A percentile compares a stretch with the other conserved stretches of the same genome.
Evolutionary conservation across 176 grass and related monocot species (phyloP).

Genomic region (Zea luxurians): DNA sequence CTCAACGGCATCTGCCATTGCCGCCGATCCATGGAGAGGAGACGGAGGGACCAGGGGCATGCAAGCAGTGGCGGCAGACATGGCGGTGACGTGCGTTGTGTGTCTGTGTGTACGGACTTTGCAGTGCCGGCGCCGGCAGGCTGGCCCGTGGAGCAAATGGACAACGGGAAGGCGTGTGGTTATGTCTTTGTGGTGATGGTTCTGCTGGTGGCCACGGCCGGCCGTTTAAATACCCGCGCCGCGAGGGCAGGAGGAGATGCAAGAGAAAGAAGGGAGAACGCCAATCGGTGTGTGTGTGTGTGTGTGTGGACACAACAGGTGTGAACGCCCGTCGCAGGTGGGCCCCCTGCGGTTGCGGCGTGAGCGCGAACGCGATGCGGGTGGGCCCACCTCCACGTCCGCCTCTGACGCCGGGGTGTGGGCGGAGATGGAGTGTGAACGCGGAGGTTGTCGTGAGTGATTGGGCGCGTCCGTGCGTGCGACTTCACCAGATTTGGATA

Average conservation of each 20-base stretch:
- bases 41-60: neutral
- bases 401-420: too few species aligned
- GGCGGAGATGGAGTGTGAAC: neutral
- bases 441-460: neutral
- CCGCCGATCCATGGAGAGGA: neutral
- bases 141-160: neutral
- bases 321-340: slow-evolving; percentile 18
- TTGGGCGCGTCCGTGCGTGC: neutral
- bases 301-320: neutral
- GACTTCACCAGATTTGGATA: neutral
- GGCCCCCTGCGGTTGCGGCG: neutral
- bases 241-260: too few species aligned
- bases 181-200: neutral
- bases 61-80: slow-evolving; percentile 16
- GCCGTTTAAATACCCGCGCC: neutral
- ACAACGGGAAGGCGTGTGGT: neutral
- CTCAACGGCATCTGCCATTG: neutral
- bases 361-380: neutral
- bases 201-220: neutral
- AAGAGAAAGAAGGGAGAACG: too few species aligned
- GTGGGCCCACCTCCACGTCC: neutral
- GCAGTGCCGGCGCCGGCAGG: neutral
- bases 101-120: neutral
- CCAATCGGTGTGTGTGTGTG: neutral
- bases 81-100: neutral